Conservation (phyloP, 306 rosid genomes). For the Quercus ilex region DNA sequence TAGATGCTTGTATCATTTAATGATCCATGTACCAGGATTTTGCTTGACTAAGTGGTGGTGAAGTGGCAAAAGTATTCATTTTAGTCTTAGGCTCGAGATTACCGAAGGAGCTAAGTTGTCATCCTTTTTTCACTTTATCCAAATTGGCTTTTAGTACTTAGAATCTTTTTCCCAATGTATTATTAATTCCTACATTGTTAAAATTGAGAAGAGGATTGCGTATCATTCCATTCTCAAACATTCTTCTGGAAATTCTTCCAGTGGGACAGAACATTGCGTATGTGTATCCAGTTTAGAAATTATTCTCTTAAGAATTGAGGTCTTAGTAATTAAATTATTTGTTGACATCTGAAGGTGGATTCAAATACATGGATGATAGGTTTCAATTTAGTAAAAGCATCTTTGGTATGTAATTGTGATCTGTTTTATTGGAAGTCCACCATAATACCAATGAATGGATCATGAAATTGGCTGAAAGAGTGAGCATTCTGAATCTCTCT, state of each 20-base stretch:
- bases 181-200: not conserved
- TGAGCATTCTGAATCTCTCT: not conserved
- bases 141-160: not conserved
- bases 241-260: not conserved
- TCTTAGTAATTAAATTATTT: not conserved
- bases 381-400: not conserved
- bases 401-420: not conserved
- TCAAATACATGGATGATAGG: not conserved
- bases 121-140: not conserved
- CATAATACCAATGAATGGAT: not conserved
- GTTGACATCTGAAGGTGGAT: not conserved
- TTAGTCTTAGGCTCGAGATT: not conserved
- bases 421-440: not conserved
- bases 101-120: not conserved
- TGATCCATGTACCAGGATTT: not conserved
- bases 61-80: not conserved
- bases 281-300: not conserved
- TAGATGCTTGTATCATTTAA: not conserved
- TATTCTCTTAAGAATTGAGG: not conserved
- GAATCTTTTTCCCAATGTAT: not conserved
- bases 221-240: not conserved
- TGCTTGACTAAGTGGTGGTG: not conserved
- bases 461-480: not conserved
- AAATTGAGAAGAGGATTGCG: not conserved
- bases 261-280: not conserved